Evolutionary conservation across 306 rosid genomes (phyloP).

Genomic region (Rosa persica): DNA sequence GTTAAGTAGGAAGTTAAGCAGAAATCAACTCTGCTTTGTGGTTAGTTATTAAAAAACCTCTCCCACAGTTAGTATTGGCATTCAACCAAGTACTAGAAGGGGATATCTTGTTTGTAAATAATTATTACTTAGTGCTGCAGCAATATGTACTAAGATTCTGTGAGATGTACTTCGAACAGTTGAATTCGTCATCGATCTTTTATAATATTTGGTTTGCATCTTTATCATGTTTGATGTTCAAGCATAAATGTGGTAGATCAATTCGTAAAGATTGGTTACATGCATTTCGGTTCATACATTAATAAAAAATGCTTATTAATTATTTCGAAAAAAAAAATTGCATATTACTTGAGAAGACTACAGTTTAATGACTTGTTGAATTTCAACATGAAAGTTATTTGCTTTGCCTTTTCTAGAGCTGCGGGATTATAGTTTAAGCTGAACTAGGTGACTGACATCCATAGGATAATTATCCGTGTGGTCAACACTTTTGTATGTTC

Average conservation of each 20-base stretch:
- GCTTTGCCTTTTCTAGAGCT: background rate
- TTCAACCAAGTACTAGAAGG: background rate
- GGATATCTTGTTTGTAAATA: constrained; percentile 24
- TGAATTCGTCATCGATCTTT: background rate
- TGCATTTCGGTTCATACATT: background rate
- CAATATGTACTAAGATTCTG: background rate
- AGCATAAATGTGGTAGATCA: background rate
- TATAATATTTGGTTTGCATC: background rate
- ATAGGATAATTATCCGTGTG: constrained; percentile 28
- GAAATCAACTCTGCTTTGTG: constrained; percentile 3
- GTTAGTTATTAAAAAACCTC: background rate
- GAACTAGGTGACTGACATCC: constrained; percentile 38
- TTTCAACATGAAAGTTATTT: background rate
- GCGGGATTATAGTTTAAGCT: background rate
- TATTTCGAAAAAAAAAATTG: no score
- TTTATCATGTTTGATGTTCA: background rate
- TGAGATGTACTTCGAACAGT: constrained; percentile 8
- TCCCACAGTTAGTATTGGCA: background rate
- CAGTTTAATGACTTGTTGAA: background rate
- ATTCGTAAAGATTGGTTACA: background rate
- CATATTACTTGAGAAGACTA: background rate
- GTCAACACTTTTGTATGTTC: constrained; percentile 15
- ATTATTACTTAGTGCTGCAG: constrained; percentile 3
- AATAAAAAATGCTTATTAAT: no score
- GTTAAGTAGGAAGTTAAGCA: background rate